These are phyloP conservation scores for Pulveroboletus ravenelii DNA, from an alignment of 768 basidiomycete species.

Conservation along the genomic window DNA sequence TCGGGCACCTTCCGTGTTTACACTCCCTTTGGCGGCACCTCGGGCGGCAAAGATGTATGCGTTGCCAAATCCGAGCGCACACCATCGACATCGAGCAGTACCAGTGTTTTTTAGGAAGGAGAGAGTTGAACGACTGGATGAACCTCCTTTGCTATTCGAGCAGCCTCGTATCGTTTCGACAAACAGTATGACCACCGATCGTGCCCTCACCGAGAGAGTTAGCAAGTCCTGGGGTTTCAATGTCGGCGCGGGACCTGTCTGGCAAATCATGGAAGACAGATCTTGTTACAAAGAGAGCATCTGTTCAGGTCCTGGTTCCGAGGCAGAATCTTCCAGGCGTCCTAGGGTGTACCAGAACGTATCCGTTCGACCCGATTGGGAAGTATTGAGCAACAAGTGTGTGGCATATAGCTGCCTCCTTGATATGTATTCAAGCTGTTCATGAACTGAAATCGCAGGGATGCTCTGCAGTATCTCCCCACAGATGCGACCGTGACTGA, in stretches of 20 bases:
- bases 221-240: conserved; percentile 72
- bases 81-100: conserved; percentile 70
- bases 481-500: conserved; percentile 46
- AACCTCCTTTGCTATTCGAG: conserved; percentile 48
- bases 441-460: conserved; percentile 34
- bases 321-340: conserved; percentile 47
- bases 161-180: conserved; percentile 41
- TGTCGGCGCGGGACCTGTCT: conserved; percentile 70
- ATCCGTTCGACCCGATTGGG: conserved; percentile 40
- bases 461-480: conserved; percentile 57
- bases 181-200: conserved; percentile 50
- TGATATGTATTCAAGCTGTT: conserved; percentile 4
- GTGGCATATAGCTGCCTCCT: conserved; percentile 24
- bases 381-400: conserved; percentile 45
- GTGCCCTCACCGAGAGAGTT: conserved; percentile 47
- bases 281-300: conserved; percentile 70
- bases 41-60: conserved; percentile 44
- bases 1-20: conserved; percentile 3
- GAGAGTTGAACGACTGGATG: conserved; percentile 54
- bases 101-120: conserved; percentile 52
- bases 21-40: conserved; percentile 1
- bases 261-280: conserved; percentile 76
- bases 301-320: conserved; percentile 22
- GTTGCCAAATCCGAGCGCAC: conserved; percentile 59
- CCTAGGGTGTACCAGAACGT: conserved; percentile 55